Evolutionary conservation across 179 eudicot genomes (phyloP).

Genomic region (Carnegiea gigantea): DNA sequence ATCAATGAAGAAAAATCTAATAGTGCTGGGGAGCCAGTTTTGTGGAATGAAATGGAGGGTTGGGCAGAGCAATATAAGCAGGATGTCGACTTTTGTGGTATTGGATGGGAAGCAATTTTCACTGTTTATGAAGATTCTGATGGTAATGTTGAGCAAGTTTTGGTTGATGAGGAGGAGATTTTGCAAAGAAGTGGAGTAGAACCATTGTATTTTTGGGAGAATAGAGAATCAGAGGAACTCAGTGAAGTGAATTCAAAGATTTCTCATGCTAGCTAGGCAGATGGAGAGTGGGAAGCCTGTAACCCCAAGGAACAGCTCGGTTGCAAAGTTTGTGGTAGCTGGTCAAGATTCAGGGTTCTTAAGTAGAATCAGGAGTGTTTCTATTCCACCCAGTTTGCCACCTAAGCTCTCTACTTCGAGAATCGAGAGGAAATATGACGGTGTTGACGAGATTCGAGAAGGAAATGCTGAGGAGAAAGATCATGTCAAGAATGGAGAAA

Average conservation of each 20-base stretch:
- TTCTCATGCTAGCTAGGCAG: conserved; percentile 61
- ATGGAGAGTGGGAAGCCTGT: conserved; percentile 53
- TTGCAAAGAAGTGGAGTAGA: conserved; percentile 52
- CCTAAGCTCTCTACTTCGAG: conserved; percentile 33
- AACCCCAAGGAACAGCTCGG: conserved; percentile 51
- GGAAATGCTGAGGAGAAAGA: conserved; percentile 82
- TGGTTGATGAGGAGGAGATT: neutral
- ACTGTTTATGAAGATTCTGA: neutral
- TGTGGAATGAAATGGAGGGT: conserved; percentile 49
- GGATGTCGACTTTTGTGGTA: neutral
- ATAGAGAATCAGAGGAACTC: conserved; percentile 35
- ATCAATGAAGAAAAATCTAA: neutral
- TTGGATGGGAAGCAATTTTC: neutral
- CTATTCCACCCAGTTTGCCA: conserved; percentile 22
- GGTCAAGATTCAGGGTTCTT: conserved; percentile 31
- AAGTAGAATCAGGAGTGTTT: conserved; percentile 33
- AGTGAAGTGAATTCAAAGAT: conserved; percentile 52
- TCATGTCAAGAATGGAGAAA: conserved; percentile 51
- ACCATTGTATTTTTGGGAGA: conserved; percentile 30
- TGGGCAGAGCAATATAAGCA: too few species aligned
- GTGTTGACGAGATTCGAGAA: conserved; percentile 54
- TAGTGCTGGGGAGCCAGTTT: conserved; percentile 33
- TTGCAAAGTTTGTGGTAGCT: conserved; percentile 47
- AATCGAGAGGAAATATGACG: conserved; percentile 25
- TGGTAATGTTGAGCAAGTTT: neutral